phyloP scores from a whole-genome alignment of 2,329 filamentous ascomycete species.

The Colletotrichum tanaceti region DNA sequence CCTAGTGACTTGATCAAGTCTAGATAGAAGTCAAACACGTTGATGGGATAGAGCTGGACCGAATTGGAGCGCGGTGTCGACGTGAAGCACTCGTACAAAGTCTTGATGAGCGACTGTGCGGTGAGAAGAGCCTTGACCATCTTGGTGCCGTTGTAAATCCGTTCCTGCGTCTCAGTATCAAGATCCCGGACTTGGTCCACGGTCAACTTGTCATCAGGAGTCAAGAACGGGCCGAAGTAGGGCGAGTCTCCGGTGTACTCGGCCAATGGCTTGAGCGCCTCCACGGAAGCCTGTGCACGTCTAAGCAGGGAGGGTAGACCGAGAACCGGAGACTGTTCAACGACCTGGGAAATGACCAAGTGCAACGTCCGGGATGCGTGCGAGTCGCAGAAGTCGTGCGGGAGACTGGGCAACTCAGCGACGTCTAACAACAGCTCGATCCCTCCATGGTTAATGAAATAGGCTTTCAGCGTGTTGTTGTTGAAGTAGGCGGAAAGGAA shows the following conservation, averaged over 20 bases:
- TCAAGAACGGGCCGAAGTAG: slow-evolving; percentile 78
- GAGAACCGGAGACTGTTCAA: slow-evolving; percentile 83
- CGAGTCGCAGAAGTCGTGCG: slow-evolving; percentile 76
- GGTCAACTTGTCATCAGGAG: slow-evolving; percentile 52
- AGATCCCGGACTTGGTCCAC: slow-evolving; percentile 50
- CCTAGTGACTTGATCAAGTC: slow-evolving; percentile 80
- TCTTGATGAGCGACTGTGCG: slow-evolving; percentile 79
- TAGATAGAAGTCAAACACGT: slow-evolving; percentile 86
- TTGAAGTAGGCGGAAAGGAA: slow-evolving; percentile 82
- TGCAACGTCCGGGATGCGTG: slow-evolving; percentile 76
- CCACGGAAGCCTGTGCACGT: slow-evolving; percentile 76
- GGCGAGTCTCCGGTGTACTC: slow-evolving; percentile 62
- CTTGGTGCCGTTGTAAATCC: slow-evolving; percentile 74
- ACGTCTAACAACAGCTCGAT: slow-evolving; percentile 88
- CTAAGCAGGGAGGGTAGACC: slow-evolving; percentile 84
- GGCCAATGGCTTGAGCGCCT: slow-evolving; percentile 75
- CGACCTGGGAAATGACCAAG: slow-evolving; percentile 79
- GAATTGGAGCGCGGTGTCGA: slow-evolving; percentile 73
- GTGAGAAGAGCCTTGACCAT: slow-evolving; percentile 83
- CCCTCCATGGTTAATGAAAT: slow-evolving; percentile 82
- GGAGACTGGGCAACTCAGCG: slow-evolving; percentile 82
- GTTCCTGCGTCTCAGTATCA: slow-evolving; percentile 52
- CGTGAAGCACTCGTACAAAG: slow-evolving; percentile 80
- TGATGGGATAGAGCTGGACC: slow-evolving; percentile 78
- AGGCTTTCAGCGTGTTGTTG: slow-evolving; percentile 77